Base-by-base conservation (phyloP, 306 rosid genomes). In the Sesbania bispinosa region DNA sequence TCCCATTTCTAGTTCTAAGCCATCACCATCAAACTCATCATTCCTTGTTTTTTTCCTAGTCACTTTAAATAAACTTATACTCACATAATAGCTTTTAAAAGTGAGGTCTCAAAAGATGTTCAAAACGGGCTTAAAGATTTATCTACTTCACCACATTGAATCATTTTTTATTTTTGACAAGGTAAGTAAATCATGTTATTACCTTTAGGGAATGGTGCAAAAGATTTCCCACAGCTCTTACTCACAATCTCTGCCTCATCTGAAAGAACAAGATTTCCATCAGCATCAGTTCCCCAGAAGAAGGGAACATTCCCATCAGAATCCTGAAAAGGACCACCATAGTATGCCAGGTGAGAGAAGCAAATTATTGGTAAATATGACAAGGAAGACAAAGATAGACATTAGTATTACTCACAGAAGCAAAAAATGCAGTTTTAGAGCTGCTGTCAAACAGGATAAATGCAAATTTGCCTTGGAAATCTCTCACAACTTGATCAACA, bases 131-230 rank as follows among this genome's bases (percentile, higher is more conserved):
- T 41, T 13, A 10, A 15, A 29, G 20, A 7, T 10, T 23, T 16
- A 52, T 30, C 41, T 16, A 58, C 9, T 18, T 1, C n/a, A 30
- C 46, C 73, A 53, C 26, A 33, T 33, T 19, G 8, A 29, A 57
- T 33, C 10, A 26, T 2, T 29, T n/a, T n/a, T n/a, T n/a, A n/a
- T 18, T 35, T 33, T 10, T 2, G 4, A 10, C 2, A 10, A 10
- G 16, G 32, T 23, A 24, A 39, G 6, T 23, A 62, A 23, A 62
- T 41, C 10, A 23, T 53, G 47, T 19, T 54, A 47, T 75, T 90
- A 94, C 99, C 99, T 88, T 85, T 86, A 52, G 99, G 99, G 70
- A 95, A 95, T 52, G 97, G 96, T 10, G 96, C 99, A 79, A 76
- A 89, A 61, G 99, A 95, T 72, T 88, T 95, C 73, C 92, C 97